phyloP scores from a whole-genome alignment of 768 basidiomycete species.

The Boletus rubropictus region DNA sequence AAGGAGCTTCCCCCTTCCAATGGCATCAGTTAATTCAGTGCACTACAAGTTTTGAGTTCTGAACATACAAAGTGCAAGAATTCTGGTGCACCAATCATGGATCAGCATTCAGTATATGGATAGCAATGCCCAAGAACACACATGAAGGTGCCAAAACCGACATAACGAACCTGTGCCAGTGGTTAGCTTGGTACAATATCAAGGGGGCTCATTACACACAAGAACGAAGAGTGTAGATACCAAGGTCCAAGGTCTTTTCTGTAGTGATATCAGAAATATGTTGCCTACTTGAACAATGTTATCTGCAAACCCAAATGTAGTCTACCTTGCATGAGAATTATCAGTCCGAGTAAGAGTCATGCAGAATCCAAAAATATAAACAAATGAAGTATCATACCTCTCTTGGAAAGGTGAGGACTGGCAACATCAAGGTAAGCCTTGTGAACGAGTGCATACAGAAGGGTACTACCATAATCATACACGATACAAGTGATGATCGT shows the following conservation, averaged over 20 bases:
- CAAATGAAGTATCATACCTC: background rate
- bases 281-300: background rate
- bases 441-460: too few species aligned
- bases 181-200: background rate
- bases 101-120: background rate
- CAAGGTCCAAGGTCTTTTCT: background rate
- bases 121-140: background rate
- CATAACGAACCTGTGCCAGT: background rate
- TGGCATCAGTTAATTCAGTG: too few species aligned
- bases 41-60: too few species aligned
- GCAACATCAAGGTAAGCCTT: background rate
- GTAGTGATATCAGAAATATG: background rate
- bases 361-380: background rate
- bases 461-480: constrained; percentile 3
- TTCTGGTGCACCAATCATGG: background rate
- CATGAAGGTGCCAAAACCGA: too few species aligned
- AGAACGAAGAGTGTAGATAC: background rate
- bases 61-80: background rate
- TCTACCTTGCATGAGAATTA: background rate
- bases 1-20: too few species aligned
- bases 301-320: constrained; percentile 3
- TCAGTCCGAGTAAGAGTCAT: background rate
- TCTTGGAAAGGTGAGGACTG: constrained; percentile 2
- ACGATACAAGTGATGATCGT: background rate
- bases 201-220: background rate